These are phyloP conservation scores for Coelastrella sp. DNA, from an alignment of 139 green algal species.

Conservation along the genomic window DNA sequence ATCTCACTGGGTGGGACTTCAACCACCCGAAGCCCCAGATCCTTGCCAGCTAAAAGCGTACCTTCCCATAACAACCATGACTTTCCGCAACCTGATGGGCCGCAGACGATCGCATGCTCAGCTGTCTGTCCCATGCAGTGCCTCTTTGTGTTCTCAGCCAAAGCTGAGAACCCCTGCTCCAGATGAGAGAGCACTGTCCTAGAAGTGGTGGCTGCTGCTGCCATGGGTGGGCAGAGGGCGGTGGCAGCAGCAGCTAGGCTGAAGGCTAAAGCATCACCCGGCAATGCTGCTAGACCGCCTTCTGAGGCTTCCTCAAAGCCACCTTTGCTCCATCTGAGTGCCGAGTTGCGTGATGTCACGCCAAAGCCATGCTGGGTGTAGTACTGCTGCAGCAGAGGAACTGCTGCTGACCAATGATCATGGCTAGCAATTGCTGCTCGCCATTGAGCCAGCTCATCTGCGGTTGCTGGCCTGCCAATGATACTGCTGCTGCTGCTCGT, in stretches of 20 bases:
- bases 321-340: slow-evolving; percentile 68
- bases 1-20: slow-evolving; percentile 54
- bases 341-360: slow-evolving; percentile 62
- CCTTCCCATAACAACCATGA: slow-evolving; percentile 68
- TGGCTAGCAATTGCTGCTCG: slow-evolving; percentile 53
- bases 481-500: not conserved
- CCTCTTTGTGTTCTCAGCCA: slow-evolving; percentile 58
- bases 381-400: slow-evolving; percentile 58
- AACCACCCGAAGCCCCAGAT: slow-evolving; percentile 60
- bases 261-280: not conserved
- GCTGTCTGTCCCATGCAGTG: slow-evolving; percentile 59
- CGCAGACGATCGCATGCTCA: slow-evolving; percentile 51
- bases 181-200: not conserved
- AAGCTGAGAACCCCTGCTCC: not conserved
- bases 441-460: slow-evolving; percentile 56
- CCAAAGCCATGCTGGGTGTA: slow-evolving; percentile 69
- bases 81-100: slow-evolving; percentile 59
- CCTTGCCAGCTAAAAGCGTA: slow-evolving; percentile 52
- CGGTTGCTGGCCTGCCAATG: not conserved
- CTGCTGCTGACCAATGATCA: slow-evolving; percentile 54
- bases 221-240: not conserved
- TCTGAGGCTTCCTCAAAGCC: slow-evolving; percentile 64
- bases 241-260: slow-evolving; percentile 2
- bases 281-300: not conserved
- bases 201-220: not conserved